Base-by-base conservation (phyloP, 495 filamentous ascomycete species). In the Paragyromitra xinjiangensis region DNA sequence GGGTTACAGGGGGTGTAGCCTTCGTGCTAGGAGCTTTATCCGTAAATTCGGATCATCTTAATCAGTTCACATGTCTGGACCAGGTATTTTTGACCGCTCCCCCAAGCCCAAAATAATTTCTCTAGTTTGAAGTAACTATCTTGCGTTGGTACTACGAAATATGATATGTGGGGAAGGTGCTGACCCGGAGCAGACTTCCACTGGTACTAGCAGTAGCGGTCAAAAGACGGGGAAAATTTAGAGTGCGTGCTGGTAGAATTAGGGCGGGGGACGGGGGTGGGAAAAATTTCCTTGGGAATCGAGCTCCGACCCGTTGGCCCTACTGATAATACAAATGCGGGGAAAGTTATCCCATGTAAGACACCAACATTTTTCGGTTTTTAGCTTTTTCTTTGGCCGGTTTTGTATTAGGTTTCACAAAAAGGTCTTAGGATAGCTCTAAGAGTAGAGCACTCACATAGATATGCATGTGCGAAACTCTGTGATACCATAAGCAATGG, bases 91-190 rank as follows among this genome's bases (percentile, higher is more conserved):
- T 62, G 29, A 64, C 55, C 39, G 9, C 51, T 40, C 6, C 7
- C 14, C 12, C 19, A 42, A 37, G 26, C 3, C 22, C 51, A 26
- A 0, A 9, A 8, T 6, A 19, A n/a, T 22, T 19, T 19, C 24
- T 34, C 3, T 12, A 22, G 26, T 48, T 48, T 16, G 29, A 22
- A 16, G 22, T 63, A 19, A 37, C n/a, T 19, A 44, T 12, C 11
- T 53, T 26, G 14, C 3, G 14, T 61, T 29, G 2, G 64, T 29
- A 51, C 12, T 45, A 16, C 55, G 6, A 9, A 22, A 55, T 72
- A 59, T 58, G 26, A 73, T 64, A 29, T 77, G 44, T 50, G 51
- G 50, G 50, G 68, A 56, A 64, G 55, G 63, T 39, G 19, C 50
- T 45, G 37, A 59, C 58, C 39, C 22, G 39, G 56, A 45, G 26